phyloP scores from a whole-genome alignment of 2,329 filamentous ascomycete genomes.

The Pseudocercospora cruenta region DNA sequence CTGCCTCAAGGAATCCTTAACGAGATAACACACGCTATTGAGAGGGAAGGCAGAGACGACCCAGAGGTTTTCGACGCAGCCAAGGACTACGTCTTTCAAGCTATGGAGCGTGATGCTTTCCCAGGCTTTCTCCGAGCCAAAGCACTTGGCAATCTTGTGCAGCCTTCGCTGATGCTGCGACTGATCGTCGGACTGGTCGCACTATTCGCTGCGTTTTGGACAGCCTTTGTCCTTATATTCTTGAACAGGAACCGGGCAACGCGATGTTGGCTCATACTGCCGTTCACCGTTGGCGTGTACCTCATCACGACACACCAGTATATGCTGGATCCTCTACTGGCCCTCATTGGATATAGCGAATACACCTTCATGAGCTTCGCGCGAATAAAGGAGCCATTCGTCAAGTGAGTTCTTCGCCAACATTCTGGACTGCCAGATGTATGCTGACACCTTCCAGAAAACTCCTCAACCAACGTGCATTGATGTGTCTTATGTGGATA shows the following conservation, averaged over 20 bases:
- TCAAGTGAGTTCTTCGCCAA: conserved; percentile 50
- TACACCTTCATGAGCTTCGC: conserved; percentile 95
- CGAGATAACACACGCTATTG: conserved; percentile 83
- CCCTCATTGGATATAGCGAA: conserved; percentile 87
- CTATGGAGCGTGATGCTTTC: conserved; percentile 99
- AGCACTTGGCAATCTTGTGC: conserved; percentile 92
- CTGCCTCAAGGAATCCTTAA: conserved; percentile 84
- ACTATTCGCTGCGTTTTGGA: conserved; percentile 93
- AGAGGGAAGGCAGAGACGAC: conserved; percentile 89
- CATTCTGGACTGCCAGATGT: neutral
- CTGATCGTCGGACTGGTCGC: conserved; percentile 82
- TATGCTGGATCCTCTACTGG: conserved; percentile 88
- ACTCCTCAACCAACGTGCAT: conserved; percentile 78
- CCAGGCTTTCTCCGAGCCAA: conserved; percentile 94
- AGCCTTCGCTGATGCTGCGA: conserved; percentile 82
- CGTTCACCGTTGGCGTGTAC: conserved; percentile 90
- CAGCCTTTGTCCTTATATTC: conserved; percentile 90
- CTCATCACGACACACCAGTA: conserved; percentile 91
- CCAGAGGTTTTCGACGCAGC: conserved; percentile 96
- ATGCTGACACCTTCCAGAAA: conserved; percentile 51
- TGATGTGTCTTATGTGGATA: conserved; percentile 79
- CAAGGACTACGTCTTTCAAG: conserved; percentile 99
- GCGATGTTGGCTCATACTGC: conserved; percentile 87
- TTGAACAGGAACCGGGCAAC: conserved; percentile 74
- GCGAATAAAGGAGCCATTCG: conserved; percentile 84